These are phyloP conservation scores for Venturia effusa DNA, from an alignment of 2,329 filamentous ascomycete genomes.

Conservation along the genomic window DNA sequence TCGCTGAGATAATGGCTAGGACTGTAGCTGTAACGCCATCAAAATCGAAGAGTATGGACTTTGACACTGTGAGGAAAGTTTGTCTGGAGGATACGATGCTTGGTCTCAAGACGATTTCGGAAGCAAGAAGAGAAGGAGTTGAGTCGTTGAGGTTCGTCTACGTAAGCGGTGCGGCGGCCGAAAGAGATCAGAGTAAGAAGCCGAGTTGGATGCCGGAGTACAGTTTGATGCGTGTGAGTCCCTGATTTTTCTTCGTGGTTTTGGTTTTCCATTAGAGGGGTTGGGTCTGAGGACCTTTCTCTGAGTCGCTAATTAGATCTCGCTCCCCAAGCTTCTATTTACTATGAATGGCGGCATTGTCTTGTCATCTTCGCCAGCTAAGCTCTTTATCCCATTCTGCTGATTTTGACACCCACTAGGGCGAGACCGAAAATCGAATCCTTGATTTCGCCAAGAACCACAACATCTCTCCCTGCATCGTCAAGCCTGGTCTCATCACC, in stretches of 20 bases:
- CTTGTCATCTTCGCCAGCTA: too few species aligned
- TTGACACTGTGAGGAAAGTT: slow-evolving; percentile 29
- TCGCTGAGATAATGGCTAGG: too few species aligned
- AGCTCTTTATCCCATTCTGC: too few species aligned
- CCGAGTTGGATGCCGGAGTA: slow-evolving; percentile 32
- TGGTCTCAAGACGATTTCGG: slow-evolving; percentile 26
- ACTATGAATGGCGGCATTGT: too few species aligned
- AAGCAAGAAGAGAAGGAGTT: slow-evolving; percentile 6
- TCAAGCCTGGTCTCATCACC: slow-evolving; percentile 35
- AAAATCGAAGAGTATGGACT: slow-evolving; percentile 21
- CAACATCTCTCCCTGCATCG: slow-evolving; percentile 28
- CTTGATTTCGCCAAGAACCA: slow-evolving; percentile 30
- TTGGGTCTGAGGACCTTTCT: too few species aligned
- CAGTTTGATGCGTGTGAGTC: slow-evolving; percentile 35
- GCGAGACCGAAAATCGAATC: slow-evolving; percentile 35
- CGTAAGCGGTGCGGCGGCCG: slow-evolving; percentile 35
- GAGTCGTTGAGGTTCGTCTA: slow-evolving; percentile 39
- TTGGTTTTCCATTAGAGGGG: too few species aligned
- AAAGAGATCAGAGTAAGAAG: slow-evolving; percentile 36
- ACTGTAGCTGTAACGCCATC: slow-evolving; percentile 33
- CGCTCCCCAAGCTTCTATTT: too few species aligned
- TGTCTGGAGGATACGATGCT: slow-evolving; percentile 30
- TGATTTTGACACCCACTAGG: slow-evolving; percentile 24
- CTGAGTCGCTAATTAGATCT: too few species aligned
- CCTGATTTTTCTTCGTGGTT: neutral